Evolutionary conservation across 768 basidiomycete species (phyloP), one percentile per base, ranked within the genome.

Genomic region (Porphyrellus cyaneotinctus): DNA sequence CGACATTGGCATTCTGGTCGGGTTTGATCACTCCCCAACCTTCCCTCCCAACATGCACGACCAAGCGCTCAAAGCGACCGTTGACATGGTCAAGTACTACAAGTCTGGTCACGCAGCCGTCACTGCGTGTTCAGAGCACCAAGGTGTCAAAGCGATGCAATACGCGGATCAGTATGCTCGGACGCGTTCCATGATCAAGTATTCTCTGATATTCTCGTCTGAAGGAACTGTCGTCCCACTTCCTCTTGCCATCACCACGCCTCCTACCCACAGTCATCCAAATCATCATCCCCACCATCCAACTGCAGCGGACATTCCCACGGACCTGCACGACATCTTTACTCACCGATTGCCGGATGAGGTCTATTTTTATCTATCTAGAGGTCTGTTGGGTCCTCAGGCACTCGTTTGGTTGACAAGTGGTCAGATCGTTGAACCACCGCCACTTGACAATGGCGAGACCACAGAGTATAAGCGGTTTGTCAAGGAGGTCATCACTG

Each of bases 401-500:
- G 85, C 92, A 11, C 80, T 98, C 22, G 88, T 94, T n/a, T 97
- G 95, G 90, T 82, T 99, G 53, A 93, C 91, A 15, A 84, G 80
- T 23, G 93, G 93, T 15, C 84, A 86, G 67, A 82, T 95, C 54
- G 74, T 87, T 43, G 91, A 97, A 65, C 84, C 84, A 51, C 85
- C 88, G 4, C 95, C 97, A 32, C 76, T 98, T 45, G 92, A 95
- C 66, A 95, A 94, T 64, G 95, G 95, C 3, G 95, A 97, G 70
- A 92, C 91, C 36, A 91, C 82, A 2, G 95, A 99, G 68, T 98
- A 97, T 68, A 86, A 84, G 61, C 83, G 94, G 20, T 99, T 95
- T 68, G 81, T 97, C 58, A 95, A 94, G 75, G 95, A 97, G 70
- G 88, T 93, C 31, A 87, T 98, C 51, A 97, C 95, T 1, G 95